Conservation (phyloP, 768 basidiomycete species). For the Filobasidium wieringae region DNA sequence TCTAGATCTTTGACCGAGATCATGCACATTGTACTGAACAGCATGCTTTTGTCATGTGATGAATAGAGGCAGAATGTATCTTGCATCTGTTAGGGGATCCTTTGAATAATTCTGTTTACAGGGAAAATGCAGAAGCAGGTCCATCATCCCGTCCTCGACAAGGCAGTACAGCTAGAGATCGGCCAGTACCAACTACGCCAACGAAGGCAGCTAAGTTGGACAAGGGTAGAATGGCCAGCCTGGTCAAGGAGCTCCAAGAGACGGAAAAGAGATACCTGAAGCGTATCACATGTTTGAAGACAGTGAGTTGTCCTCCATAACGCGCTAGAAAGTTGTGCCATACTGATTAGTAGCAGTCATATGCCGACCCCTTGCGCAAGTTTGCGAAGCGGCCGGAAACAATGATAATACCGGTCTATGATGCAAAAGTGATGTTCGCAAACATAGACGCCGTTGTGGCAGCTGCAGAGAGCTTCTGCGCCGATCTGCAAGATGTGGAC, state of each 20-base stretch:
- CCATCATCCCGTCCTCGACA: background rate
- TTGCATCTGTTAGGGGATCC: constrained; percentile 27
- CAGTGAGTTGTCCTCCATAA: constrained; percentile 29
- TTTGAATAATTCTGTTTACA: constrained; percentile 12
- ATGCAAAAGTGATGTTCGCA: constrained; percentile 85
- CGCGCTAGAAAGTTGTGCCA: background rate
- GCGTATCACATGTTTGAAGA: constrained; percentile 67
- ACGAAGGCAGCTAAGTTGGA: constrained; percentile 46
- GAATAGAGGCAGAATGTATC: constrained; percentile 32
- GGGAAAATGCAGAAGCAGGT: constrained; percentile 14
- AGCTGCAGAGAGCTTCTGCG: constrained; percentile 77
- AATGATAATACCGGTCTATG: constrained; percentile 74
- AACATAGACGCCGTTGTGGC: constrained; percentile 81
- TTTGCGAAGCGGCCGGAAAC: constrained; percentile 77
- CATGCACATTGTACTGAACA: too few relatives aligned
- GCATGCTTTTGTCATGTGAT: too few relatives aligned
- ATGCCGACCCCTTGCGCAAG: constrained; percentile 77
- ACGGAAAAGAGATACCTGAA: constrained; percentile 84
- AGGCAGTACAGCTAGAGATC: background rate
- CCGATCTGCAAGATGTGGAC: constrained; percentile 69
- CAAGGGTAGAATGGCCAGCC: constrained; percentile 42
- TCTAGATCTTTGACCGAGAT: too few relatives aligned
- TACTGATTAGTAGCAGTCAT: constrained; percentile 44
- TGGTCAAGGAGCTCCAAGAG: constrained; percentile 72
- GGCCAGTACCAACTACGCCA: constrained; percentile 45